Base-by-base conservation (phyloP, 345 rosid species). In the Rhizophora apiculata region DNA sequence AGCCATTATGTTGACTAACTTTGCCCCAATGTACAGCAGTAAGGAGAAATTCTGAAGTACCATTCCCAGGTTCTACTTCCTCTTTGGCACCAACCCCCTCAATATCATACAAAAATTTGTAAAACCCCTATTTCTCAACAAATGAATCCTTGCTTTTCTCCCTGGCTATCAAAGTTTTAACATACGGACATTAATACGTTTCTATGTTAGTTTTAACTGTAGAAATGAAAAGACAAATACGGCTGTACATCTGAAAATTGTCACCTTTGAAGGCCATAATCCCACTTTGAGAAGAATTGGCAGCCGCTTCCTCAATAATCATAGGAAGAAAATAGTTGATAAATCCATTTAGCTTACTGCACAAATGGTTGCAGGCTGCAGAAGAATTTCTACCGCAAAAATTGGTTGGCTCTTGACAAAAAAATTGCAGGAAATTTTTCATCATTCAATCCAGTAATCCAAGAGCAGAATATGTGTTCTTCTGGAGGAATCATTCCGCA, bases 101-200 rank as follows among this genome's bases (percentile, higher is more conserved):
- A n/a, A 64, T 57, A 70, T 32, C 46, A 54, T 48, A 69, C 59
- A 71, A 53, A 71, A 27, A 27, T 21, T 67, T 64, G 59, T 31
- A 6, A n/a, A 29, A n/a, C 62, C 60, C 58, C 61, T 75, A 27
- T 57, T 74, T 74, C 79, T 79, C 62, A 46, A 53, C 60, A 64
- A 32, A 20, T 72, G 68, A 73, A 75, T 63, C 72, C 73, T 48
- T 74, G 64, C 64, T 67, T 81, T 79, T 72, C 76, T 75, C 71
- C 76, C 72, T 75, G 74, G 62, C 78, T 76, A 68, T 76, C 64
- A 84, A 75, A 59, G 71, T 76, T 57, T 59, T 77, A 80, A 77
- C 79, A 34, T 82, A 87, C 83, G 84, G 71, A 87, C 89, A 82
- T 71, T 78, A 76, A 74, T 24, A 68, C 73, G 70, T 78, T 82